Conservation (phyloP, 768 basidiomycete genomes). For the Tricholoma saponaceum region DNA sequence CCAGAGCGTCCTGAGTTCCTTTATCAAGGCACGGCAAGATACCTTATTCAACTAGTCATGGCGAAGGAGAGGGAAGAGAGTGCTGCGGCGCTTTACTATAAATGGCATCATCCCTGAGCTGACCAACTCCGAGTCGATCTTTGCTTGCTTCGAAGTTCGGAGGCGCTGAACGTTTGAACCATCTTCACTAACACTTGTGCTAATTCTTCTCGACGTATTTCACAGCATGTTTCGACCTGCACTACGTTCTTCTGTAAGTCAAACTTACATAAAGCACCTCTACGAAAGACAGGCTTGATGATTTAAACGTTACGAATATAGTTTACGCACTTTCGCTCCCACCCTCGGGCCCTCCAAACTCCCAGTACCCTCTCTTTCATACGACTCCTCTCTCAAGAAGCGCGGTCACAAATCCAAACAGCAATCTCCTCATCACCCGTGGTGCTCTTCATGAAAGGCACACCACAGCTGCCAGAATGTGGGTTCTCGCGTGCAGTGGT, state of each 20-base stretch:
- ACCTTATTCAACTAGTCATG: too few species aligned
- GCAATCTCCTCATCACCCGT: slow-evolving; percentile 76
- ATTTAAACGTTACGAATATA: slow-evolving; percentile 5
- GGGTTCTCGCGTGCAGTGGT: slow-evolving; percentile 95
- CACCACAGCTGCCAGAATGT: slow-evolving; percentile 80
- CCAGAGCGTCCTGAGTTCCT: too few species aligned
- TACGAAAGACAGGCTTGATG: slow-evolving; percentile 2
- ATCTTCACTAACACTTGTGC: too few species aligned
- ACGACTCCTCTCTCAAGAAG: slow-evolving; percentile 58
- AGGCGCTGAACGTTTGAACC: too few species aligned
- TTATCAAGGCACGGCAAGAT: too few species aligned
- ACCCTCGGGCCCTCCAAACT: slow-evolving; percentile 14
- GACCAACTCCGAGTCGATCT: too few species aligned
- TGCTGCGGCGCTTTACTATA: too few species aligned
- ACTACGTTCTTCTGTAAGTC: slow-evolving; percentile 43
- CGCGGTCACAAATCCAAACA: slow-evolving; percentile 59
- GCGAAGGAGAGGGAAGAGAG: too few species aligned
- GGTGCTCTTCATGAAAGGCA: slow-evolving; percentile 99
- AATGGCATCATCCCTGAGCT: too few species aligned
- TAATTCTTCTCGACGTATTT: background rate
- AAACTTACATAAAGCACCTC: too few species aligned
- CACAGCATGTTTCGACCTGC: slow-evolving; percentile 39
- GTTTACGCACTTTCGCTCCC: slow-evolving; percentile 28
- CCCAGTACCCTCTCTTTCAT: background rate
- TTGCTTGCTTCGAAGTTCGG: too few species aligned